Base-by-base conservation (phyloP, 441 rosid species). In the Adansonia rubrostipa region DNA sequence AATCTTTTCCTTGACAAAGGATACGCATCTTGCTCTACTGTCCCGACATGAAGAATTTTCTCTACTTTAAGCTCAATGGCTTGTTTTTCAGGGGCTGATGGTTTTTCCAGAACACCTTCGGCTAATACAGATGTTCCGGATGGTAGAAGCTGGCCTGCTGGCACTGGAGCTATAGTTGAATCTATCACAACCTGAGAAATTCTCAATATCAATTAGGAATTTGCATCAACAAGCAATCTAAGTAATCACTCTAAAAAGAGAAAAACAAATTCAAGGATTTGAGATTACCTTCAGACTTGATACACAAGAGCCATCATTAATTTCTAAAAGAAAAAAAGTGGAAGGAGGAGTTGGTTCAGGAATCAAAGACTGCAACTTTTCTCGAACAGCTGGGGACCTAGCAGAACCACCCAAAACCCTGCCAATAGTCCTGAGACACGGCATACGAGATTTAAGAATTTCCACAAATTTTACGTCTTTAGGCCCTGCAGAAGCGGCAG, bases 241-340 rank as follows among this genome's bases (percentile, higher is more conserved):
- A 5, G 40, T 22, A 47, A 40, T 60, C n/a, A 24, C 0, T 22
- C 28, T 5, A 40, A 9, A n/a, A 54, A 36, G 0, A 0, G 6
- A 10, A 14, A 47, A 66, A 13, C 22, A n/a, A 10, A 33, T 28
- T 33, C 20, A 20, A 57, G 14, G 72, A 13, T 42, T 33, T 19
- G 28, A 14, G 13, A 15, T 58, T 82, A 93, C 99, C 97, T 78
- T 92, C 54, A 93, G 92, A 81, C 62, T 81, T 14, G 83, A 75
- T 66, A 84, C 84, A 24, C 88, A 90, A 51, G 99, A 95, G 47
- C 97, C 99, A 75, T 96, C 99, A 62, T 87, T 89, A 71, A 92
- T 85, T 76, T 53, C 80, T 79, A 92, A 82, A 82, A 85, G 33
- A 28, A 28, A 76, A 3, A 82, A 56, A 17, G 69, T 69, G 6